Evolutionary conservation across 225 moss, liverwort and hornwort species (phyloP), one percentile per base, ranked within the genome.

Genomic region (Pseudisothecium myosuroides): DNA sequence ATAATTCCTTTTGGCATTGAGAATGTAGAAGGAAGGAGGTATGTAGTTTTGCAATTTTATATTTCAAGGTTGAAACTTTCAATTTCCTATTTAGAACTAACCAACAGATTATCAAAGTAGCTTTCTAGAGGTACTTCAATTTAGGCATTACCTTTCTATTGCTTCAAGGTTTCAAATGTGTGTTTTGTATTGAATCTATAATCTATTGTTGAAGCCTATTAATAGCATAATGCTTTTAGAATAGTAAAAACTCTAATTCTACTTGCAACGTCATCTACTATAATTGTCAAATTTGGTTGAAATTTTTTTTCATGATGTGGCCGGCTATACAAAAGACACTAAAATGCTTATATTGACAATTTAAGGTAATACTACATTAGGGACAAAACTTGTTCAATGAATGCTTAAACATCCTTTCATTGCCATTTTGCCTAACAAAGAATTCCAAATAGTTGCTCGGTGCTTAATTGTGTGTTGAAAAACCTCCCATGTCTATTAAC

Each of bases 121-220:
- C 17, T 27, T 27, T 45, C 45, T 2, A 47, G 0, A 49, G 6
- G 18, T 6, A 1, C 5, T 11, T 0, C 11, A 49, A 29, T 34
- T 12, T 50, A 34, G 11, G 31, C 16, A 47, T 29, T 4, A 29
- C 6, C 6, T 31, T 10, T 47, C 11, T 11, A 7, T 27, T 34
- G 5, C 20, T 50, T 76, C 5, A 32, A 76, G 34, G 34, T 32
- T 73, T 34, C 76, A 74, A 76, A 32, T 76, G 13, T 13, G 3
- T 20, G 34, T 5, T 76, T 52, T 2, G 2, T 76, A 8, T 1
- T 13, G 0, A 34, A 52, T 34, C 13, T 34, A 52, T 34, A 32
- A 76, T 50, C 7, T 5, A 34, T 21, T 50, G 32, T 32, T 32
- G 7, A 32, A 76, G 32, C 21, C 8, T 34, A 21, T n/a, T n/a